Evolutionary conservation across 371 early-diverging fungal genomes (phyloP).

Genomic region (Circinella umbellata): DNA sequence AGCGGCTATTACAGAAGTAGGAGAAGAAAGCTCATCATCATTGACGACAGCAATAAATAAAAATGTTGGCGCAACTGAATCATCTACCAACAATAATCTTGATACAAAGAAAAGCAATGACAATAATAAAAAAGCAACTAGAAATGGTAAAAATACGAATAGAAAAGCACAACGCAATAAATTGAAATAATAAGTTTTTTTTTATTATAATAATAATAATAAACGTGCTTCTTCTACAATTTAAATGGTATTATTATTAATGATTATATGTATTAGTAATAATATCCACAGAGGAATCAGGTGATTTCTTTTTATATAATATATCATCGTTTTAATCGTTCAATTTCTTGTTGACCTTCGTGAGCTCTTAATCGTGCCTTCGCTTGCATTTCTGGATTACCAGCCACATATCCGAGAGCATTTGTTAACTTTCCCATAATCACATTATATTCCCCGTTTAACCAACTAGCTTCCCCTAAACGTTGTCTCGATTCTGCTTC

Average conservation of each 20-base stretch:
- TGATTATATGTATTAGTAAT: too few relatives aligned
- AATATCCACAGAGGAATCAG: too few relatives aligned
- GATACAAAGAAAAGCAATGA: too few relatives aligned
- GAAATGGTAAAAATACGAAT: too few relatives aligned
- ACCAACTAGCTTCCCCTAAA: constrained; percentile 37
- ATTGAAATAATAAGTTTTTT: too few relatives aligned
- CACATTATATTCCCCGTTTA: constrained; percentile 49
- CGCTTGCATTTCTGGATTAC: constrained; percentile 48
- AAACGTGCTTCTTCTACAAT: too few relatives aligned
- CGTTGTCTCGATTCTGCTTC: constrained; percentile 31
- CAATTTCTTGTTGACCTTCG: constrained; percentile 38
- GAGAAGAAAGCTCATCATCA: background rate
- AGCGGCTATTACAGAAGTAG: background rate
- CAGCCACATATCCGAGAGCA: constrained; percentile 46
- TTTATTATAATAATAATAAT: too few relatives aligned
- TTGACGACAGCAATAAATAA: background rate
- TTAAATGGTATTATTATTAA: too few relatives aligned
- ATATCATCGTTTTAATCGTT: constrained; percentile 13
- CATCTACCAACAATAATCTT: background rate
- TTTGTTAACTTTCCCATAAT: constrained; percentile 37
- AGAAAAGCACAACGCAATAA: too few relatives aligned
- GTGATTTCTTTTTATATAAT: too few relatives aligned
- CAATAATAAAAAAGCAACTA: too few relatives aligned
- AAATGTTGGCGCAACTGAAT: background rate
- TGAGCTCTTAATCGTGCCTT: constrained; percentile 29